Evolutionary conservation across 495 filamentous ascomycete species (phyloP), one percentile per base, ranked within the genome.

Genomic region (Rhypophila decipiens): DNA sequence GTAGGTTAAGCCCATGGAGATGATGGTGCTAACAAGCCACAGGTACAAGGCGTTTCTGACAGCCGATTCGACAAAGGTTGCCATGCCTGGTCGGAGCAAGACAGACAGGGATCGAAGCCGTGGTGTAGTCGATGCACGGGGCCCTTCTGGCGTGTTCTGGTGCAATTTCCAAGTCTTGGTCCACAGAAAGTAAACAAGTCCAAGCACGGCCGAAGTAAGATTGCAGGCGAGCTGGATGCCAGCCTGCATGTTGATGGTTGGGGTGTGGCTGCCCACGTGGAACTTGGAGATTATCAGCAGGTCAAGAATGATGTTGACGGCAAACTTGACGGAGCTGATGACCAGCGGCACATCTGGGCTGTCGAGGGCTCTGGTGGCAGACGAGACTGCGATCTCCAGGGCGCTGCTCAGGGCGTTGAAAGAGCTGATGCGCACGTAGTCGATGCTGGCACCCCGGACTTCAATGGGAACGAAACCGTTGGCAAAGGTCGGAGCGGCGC

Each of bases 341-440:
- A 88, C 50, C 0, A 90, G 61, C 9, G 85, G 84, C 2, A 90
- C 78, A 56, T 88, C 85, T 1, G 86, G 86, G 44, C 78, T 73
- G 64, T 88, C 85, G 20, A 88, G 65, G 1, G 84, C 79, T 44
- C 85, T 64, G 2, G 85, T 88, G 3, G 71, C 73, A 11, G 66
- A 61, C 2, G 78, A 72, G 1, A 88, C 77, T 0, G 83, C 80
- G 4, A 73, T 76, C 62, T 87, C 76, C 4, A 87, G 66, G 0
- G 85, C 76, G 1, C 78, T 83, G 38, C 75, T 79, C 10, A 88
- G 53, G 0, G 77, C 73, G 7, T 71, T 71, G 42, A 86, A 79
- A 0, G 82, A 71, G n/a, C 68, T 73, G 50, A 87, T 79, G 8
- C 82, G 77, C 1, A 88, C 75, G 52, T 90, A 88, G 2, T 61